Evolutionary conservation across 1,139 yeast genomes (phyloP).

Genomic region (Geotrichum aggregatum): DNA sequence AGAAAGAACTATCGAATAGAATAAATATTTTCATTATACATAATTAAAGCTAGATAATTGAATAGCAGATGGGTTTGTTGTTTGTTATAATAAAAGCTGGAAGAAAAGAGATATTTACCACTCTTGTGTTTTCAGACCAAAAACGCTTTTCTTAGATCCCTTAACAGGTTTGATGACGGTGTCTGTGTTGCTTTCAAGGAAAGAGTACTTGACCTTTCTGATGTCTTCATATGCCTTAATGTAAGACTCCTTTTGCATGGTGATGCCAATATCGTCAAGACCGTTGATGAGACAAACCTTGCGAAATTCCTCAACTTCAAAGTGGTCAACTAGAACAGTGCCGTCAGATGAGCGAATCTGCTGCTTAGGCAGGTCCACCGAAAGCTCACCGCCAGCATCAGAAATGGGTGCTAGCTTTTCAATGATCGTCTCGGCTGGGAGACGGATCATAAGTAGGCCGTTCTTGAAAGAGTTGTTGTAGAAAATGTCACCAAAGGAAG

Average conservation of each 20-base stretch:
- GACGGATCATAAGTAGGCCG: constrained; percentile 85
- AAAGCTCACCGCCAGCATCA: constrained; percentile 61
- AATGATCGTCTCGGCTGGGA: constrained; percentile 68
- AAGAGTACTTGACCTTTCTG: constrained; percentile 77
- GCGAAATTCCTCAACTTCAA: constrained; percentile 86
- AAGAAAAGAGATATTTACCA: too few relatives aligned
- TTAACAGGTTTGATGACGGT: constrained; percentile 53
- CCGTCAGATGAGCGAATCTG: constrained; percentile 67
- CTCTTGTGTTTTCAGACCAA: constrained; percentile 71
- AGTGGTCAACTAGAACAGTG: constrained; percentile 70
- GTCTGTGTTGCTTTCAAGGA: constrained; percentile 81
- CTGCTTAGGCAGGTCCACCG: constrained; percentile 83
- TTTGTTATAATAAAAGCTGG: too few relatives aligned
- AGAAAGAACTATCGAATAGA: too few relatives aligned
- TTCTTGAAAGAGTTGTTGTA: constrained; percentile 95
- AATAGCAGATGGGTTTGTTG: too few relatives aligned
- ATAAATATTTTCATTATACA: too few relatives aligned
- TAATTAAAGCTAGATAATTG: too few relatives aligned
- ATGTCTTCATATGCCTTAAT: constrained; percentile 67
- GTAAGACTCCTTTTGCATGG: constrained; percentile 79
- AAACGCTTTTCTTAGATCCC: constrained; percentile 66
- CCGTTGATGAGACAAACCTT: constrained; percentile 93
- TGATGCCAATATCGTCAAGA: constrained; percentile 92
- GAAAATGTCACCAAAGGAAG: constrained; percentile 96
- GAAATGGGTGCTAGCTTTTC: constrained; percentile 77